Evolutionary conservation across 768 basidiomycete genomes (phyloP).

Genomic region (Tulasnella calospora): DNA sequence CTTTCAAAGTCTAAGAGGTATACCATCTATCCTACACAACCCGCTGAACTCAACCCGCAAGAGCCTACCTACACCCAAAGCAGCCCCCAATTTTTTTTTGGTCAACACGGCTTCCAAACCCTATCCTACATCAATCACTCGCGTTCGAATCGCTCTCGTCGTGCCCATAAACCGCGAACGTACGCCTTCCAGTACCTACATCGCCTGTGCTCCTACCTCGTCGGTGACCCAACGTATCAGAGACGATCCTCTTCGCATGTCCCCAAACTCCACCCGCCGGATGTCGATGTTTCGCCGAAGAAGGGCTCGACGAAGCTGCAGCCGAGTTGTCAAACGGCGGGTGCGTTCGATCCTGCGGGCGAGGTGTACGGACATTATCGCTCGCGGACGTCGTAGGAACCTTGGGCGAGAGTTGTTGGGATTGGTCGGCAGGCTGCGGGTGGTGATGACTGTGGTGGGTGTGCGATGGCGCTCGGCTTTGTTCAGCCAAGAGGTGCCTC

Average conservation of each 20-base stretch:
- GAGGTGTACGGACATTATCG: constrained; percentile 1
- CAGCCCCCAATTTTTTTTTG: neutral
- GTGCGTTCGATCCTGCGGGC: neutral
- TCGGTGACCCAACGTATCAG: constrained; percentile 4
- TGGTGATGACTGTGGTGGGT: constrained; percentile 11
- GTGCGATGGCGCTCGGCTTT: neutral
- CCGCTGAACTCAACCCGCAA: neutral
- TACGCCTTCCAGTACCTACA: constrained; percentile 38
- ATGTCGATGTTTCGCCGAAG: constrained; percentile 6
- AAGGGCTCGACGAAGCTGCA: neutral
- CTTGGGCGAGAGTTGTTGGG: neutral
- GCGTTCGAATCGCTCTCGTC: constrained; percentile 84
- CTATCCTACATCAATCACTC: constrained; percentile 19
- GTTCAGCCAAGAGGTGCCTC: constrained; percentile 34
- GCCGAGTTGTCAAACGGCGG: neutral
- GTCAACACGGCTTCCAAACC: no score
- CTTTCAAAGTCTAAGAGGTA: neutral
- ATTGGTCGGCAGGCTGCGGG: neutral
- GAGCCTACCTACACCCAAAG: neutral
- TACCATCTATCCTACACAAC: neutral
- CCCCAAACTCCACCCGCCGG: constrained; percentile 28
- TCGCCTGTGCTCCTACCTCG: constrained; percentile 28
- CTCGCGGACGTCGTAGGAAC: neutral
- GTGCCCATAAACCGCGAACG: constrained; percentile 83
- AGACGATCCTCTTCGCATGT: constrained; percentile 14